Evolutionary conservation across 2,329 filamentous ascomycete genomes (phyloP).

Genomic region (Epichloe uncinata): DNA sequence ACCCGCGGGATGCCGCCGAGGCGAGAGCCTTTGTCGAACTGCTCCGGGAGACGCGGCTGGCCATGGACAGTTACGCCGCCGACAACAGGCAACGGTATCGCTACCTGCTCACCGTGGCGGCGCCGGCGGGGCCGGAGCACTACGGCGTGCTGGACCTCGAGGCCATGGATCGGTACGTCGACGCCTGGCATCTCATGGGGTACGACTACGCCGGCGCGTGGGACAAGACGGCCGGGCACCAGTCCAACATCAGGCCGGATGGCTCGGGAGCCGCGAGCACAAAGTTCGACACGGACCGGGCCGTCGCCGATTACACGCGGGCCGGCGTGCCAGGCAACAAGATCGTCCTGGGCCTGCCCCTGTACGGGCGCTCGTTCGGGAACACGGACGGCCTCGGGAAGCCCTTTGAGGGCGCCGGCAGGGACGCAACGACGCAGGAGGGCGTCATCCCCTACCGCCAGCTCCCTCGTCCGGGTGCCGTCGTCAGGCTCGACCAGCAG

Average conservation of each 20-base stretch:
- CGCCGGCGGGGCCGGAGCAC: conserved; percentile 33
- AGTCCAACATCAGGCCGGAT: conserved; percentile 53
- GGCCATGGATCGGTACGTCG: conserved; percentile 43
- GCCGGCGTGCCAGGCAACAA: conserved; percentile 48
- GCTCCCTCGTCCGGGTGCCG: conserved; percentile 47
- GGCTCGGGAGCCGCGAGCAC: conserved; percentile 40
- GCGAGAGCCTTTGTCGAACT: conserved; percentile 28
- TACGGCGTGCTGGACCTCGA: conserved; percentile 36
- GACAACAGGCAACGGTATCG: conserved; percentile 28
- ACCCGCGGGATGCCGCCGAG: conserved; percentile 27
- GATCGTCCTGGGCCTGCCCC: conserved; percentile 61
- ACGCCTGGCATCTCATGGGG: conserved; percentile 51
- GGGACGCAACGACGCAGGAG: conserved; percentile 37
- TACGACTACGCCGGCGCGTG: conserved; percentile 61
- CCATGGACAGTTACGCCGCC: conserved; percentile 29
- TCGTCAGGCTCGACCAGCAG: conserved; percentile 40
- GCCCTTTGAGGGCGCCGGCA: conserved; percentile 48
- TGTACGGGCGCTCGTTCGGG: conserved; percentile 67
- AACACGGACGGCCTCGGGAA: conserved; percentile 54
- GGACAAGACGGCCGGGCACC: conserved; percentile 49
- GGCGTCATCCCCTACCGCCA: conserved; percentile 64
- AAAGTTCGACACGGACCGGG: conserved; percentile 54
- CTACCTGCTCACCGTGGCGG: conserved; percentile 38
- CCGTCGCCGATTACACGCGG: conserved; percentile 38
- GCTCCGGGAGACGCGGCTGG: conserved; percentile 27